phyloP scores from a whole-genome alignment of 163 green algal genomes.

The Scenedesmus sp. region DNA sequence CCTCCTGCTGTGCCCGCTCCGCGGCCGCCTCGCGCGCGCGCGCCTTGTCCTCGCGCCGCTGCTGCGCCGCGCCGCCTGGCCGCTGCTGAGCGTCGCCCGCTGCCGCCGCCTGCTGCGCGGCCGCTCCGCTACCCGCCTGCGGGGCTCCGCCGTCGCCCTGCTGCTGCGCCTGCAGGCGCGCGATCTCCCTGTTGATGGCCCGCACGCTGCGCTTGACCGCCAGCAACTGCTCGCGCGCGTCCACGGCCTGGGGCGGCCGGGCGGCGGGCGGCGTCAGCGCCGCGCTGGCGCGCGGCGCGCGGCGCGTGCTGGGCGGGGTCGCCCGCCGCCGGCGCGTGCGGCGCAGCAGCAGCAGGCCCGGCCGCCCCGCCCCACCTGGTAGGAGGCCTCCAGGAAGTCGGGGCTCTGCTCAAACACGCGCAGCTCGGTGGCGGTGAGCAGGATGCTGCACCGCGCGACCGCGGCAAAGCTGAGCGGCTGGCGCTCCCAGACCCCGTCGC shows the following conservation, averaged over 20 bases:
- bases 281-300: too few relatives aligned
- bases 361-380: constrained; percentile 23
- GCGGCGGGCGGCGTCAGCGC: too few relatives aligned
- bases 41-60: too few relatives aligned
- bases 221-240: constrained; percentile 19
- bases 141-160: too few relatives aligned
- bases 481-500: constrained; percentile 45
- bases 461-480: constrained; percentile 25
- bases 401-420: constrained; percentile 48
- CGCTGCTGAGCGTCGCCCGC: too few relatives aligned
- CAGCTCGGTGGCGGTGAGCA: constrained; percentile 29
- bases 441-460: constrained; percentile 50
- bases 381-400: constrained; percentile 53
- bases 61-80: too few relatives aligned
- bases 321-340: too few relatives aligned
- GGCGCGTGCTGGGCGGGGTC: too few relatives aligned
- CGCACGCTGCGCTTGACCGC: constrained; percentile 8
- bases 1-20: too few relatives aligned
- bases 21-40: too few relatives aligned
- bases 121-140: too few relatives aligned
- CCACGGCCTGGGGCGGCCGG: not conserved
- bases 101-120: not conserved
- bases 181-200: not conserved
- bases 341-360: not conserved
- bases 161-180: not conserved